Evolutionary conservation across 1,139 yeast species (phyloP), one percentile per base, ranked within the genome.

Genomic region (Magnusiomyces paraingens): DNA sequence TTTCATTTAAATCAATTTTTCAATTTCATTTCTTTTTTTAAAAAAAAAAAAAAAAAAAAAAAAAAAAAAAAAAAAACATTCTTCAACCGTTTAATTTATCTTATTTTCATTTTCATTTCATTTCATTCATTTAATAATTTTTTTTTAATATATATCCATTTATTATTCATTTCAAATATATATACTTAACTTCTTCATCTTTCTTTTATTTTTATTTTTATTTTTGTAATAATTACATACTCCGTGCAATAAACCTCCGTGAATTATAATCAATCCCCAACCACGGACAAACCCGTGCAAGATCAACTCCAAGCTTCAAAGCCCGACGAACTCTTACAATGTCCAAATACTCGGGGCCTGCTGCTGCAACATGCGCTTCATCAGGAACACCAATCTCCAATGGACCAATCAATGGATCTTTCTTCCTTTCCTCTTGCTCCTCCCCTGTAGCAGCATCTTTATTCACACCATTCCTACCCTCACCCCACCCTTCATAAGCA

Each of bases 401-500:
- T 4, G 32, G 32, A 4, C 32, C 32, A 26, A 26, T 26, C 32
- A 26, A 8, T 8, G 32, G 32, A 26, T 26, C 32, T 8, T 26
- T 26, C 32, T 8, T 26, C 8, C 32, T 26, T 8, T 8, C 32
- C 32, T 4, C 32, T 8, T 8, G 8, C 32, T 4, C 32, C 32
- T 8, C 32, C 8, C 32, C 32, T 8, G 32, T 26, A 12, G 21
- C 22, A 10, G 40, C 49, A 10, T 36, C 49, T 22, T 17, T 35
- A 12, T 36, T 46, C 17, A 45, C 29, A 44, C 8, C 18, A 29
- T 21, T n/a, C 36, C 38, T 8, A 22, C 42, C 21, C 36, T 15
- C 32, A 46, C 39, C 11, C 12, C 36, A 36, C 43, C 50, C 20
- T 55, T 29, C 48, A 52, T 40, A 57, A 54, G 61, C 62, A 60